A percentile compares a stretch with the other conserved stretches of the same genome.
Evolutionary conservation across 176 grass and related monocot species (phyloP).

Genomic region (Carex pumila): DNA sequence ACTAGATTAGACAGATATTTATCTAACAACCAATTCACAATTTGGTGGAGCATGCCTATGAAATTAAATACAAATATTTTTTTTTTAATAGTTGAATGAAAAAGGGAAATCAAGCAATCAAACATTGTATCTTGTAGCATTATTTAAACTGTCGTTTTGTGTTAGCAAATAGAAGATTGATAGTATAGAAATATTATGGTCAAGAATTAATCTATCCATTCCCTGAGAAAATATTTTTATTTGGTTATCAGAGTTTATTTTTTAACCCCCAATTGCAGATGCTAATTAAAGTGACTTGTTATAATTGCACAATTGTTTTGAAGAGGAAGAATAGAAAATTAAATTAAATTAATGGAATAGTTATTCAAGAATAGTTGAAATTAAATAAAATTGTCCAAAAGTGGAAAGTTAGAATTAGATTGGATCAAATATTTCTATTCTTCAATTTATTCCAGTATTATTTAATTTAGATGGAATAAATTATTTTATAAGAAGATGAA

Average conservation of each 20-base stretch:
- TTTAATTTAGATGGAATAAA: neutral
- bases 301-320: neutral
- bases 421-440: neutral
- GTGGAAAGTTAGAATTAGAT: neutral
- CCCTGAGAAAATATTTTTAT: neutral
- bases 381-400: neutral
- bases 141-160: neutral
- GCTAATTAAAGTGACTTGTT: neutral
- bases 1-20: neutral
- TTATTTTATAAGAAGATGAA: neutral
- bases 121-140: neutral
- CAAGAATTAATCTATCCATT: neutral
- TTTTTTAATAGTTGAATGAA: neutral
- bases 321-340: neutral
- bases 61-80: neutral
- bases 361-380: neutral
- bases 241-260: neutral
- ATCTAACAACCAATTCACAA: conserved; percentile 4
- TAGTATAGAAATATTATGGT: neutral
- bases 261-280: neutral
- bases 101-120: conserved; percentile 6
- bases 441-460: neutral
- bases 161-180: neutral
- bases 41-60: conserved; percentile 1
- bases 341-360: neutral